phyloP scores from a whole-genome alignment of 2,329 filamentous ascomycete species.

The Niveomyces coronatus region DNA sequence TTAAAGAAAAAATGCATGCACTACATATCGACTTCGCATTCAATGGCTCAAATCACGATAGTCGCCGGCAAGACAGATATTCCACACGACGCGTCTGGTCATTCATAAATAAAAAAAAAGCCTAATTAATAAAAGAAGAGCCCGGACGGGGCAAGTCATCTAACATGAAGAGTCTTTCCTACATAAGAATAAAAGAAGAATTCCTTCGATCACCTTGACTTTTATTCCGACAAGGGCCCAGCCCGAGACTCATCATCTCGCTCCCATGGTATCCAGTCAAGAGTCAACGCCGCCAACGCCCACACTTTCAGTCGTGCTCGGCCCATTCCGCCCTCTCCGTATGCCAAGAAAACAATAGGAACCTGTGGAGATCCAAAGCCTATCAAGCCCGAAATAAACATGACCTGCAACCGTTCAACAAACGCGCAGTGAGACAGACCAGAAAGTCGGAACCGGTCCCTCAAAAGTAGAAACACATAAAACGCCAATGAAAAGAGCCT shows the following conservation, averaged over 20 bases:
- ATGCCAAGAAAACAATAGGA: neutral
- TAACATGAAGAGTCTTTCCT: slow-evolving; percentile 8
- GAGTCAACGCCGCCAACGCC: slow-evolving; percentile 8
- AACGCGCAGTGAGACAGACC: neutral
- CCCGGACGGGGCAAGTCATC: slow-evolving; percentile 6
- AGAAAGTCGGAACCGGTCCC: neutral
- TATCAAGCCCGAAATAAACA: too few species aligned
- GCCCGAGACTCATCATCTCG: slow-evolving; percentile 1
- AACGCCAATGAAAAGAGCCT: slow-evolving; percentile 9
- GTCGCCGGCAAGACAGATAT: too few species aligned
- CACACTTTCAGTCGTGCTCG: too few species aligned
- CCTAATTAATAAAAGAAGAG: slow-evolving; percentile 9
- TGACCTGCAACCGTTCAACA: too few species aligned
- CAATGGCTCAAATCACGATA: too few species aligned
- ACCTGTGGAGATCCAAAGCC: too few species aligned
- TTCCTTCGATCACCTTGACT: neutral
- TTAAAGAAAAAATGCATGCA: neutral
- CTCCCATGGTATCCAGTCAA: slow-evolving; percentile 7
- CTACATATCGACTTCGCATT: too few species aligned
- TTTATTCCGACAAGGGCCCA: neutral
- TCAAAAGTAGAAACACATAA: neutral
- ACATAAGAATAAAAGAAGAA: slow-evolving; percentile 1
- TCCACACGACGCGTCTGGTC: too few species aligned
- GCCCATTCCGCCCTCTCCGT: too few species aligned
- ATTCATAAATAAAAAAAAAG: too few species aligned